Evolutionary conservation across 1,284 basidiomycete genomes (phyloP).

Genomic region (Veloboletus limbatus): DNA sequence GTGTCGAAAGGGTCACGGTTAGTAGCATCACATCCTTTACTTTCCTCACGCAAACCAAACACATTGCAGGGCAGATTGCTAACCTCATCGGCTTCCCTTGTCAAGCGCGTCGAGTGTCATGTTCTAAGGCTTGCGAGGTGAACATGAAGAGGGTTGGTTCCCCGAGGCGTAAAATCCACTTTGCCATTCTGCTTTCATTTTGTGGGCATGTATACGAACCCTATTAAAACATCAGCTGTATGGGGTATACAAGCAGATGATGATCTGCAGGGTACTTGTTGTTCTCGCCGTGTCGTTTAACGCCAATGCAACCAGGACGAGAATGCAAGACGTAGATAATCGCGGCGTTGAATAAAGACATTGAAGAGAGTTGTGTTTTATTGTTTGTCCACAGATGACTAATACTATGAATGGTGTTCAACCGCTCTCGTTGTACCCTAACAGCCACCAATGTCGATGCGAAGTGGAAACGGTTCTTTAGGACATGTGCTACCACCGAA

Average conservation of each 20-base stretch:
- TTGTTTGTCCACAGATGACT: conserved; percentile 16
- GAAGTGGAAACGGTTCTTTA: conserved; percentile 31
- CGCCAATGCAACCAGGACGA: conserved; percentile 45
- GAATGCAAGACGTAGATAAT: conserved; percentile 60
- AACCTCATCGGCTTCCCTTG: conserved; percentile 17
- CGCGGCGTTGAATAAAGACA: conserved; percentile 39
- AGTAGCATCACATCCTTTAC: background rate
- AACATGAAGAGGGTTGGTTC: conserved; percentile 12
- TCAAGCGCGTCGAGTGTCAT: conserved; percentile 12
- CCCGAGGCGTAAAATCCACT: no score
- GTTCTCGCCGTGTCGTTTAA: conserved; percentile 69
- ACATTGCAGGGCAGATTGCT: conserved; percentile 14
- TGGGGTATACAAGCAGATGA: conserved; percentile 45
- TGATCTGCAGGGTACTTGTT: conserved; percentile 51
- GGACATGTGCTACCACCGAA: conserved; percentile 46
- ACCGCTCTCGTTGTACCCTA: no score
- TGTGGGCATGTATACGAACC: conserved; percentile 39
- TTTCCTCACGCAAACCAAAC: background rate
- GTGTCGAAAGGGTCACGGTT: conserved; percentile 17
- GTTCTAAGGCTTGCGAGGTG: no score
- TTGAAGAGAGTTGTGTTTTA: background rate
- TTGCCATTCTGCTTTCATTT: no score
- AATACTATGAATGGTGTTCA: no score
- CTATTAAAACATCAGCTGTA: conserved; percentile 57
- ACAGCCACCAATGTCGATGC: conserved; percentile 38